Evolutionary conservation across 2,329 filamentous ascomycete genomes (phyloP), one percentile per base, ranked within the genome.

Genomic region (Monosporascus sp.): DNA sequence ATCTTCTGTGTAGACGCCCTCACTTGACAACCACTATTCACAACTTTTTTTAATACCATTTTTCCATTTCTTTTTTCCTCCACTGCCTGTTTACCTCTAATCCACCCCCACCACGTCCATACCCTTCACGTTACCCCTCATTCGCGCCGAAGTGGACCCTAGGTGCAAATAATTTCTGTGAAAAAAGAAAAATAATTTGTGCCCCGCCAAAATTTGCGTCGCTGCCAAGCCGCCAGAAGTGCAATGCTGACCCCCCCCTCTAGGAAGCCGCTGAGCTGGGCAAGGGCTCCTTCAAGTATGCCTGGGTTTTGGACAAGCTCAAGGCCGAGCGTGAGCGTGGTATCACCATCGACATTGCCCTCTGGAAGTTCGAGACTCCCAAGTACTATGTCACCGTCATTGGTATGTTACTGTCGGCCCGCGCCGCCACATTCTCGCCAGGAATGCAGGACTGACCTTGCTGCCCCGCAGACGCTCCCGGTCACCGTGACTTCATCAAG

Each of bases 401-500:
- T 80, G 89, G 87, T 90, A 85, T 68, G 84, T 78, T 56, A 27
- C 41, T 39, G 41, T 52, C 6, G 36, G 18, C 20, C 9, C 24
- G 6, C 14, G 39, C 31, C 41, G 14, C 51, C 51, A 45, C 58
- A 60, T 52, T 53, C 42, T 6, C 15, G 15, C 8, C 39, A 36
- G 11, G 4, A 14, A 34, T 14, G 11, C 22, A 38, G 48, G 55
- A 60, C 65, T 67, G 56, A 64, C 54, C 9, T 38, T 5, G 48
- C 5, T 36, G 41, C 3, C 41, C 25, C 17, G 9, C 65, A 88
- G 90, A 99, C 74, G 94, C 94, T 78, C 94, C 94, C 73, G 94
- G 94, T 81, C 94, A 99, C 82, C 93, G 94, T 94, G 94, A 99
- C 76, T 99, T 97, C 86, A 97, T 99, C 90, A 99, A 99, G 93